Base-by-base conservation (phyloP, 1,139 yeast species). In the Yamadazyma dendronema region DNA sequence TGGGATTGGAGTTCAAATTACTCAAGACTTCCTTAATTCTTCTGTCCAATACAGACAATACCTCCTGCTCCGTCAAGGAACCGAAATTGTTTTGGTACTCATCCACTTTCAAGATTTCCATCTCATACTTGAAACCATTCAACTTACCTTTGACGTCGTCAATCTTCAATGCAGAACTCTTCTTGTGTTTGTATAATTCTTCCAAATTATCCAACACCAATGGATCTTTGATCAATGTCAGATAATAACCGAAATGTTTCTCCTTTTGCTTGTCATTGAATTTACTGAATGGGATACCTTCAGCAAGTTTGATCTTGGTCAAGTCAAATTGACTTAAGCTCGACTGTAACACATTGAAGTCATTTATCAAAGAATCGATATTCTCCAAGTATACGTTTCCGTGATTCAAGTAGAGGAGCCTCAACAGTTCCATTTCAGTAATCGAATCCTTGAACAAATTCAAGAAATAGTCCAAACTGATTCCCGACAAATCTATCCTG, bases 1-100 rank as follows among this genome's bases (percentile, higher is more conserved):
- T 34, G 2, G 54, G 52, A 23, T 54, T 47, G n/a, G 53, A 37
- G 26, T 44, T 44, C 23, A 41, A 39, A 16, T 37, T 37, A 12
- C 47, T 39, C 14, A 48, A 47, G 2, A 51, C 40, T 25, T 52
- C 54, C 12, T 57, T 56, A 22, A 58, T 54, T 12, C 56, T 41
- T 15, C 29, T 43, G 7, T 52, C 54, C 39, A 62, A 49, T 3
- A 46, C 30, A 1, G 40, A 33, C 15, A 50, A 35, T 11, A 63
- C 44, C 15, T 53, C 53, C 1, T 42, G 39, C 4, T 44, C 31
- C 3, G 51, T 25, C 13, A 43, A 38, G n/a, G 41, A 37, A n/a
- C 42, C 40, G 32, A 46, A 60, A 8, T 47, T 39, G 11, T 41
- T 38, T 19, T 47, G 44, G 28, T 61, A 48, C 17, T 41, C 49